Evolutionary conservation across 257 asterid species (phyloP).

Genomic region (Scutellaria galericulata): DNA sequence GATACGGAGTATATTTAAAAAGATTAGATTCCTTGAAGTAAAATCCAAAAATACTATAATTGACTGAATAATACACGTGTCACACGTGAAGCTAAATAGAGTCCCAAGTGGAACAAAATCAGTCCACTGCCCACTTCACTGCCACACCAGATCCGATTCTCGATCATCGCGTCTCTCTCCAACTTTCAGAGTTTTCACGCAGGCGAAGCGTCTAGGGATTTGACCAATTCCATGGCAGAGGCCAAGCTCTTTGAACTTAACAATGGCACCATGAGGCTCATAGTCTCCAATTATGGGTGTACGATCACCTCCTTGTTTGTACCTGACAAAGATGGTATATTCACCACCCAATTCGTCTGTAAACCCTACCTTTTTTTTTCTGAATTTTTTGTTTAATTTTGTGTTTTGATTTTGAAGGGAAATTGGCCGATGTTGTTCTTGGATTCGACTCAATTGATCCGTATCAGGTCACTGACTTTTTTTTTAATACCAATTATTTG

Average conservation of each 20-base stretch:
- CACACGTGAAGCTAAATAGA: not conserved
- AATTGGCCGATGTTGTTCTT: slow-evolving; percentile 90
- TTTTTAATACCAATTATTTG: slow-evolving; percentile 2
- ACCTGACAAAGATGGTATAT: slow-evolving; percentile 81
- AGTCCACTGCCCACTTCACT: slow-evolving; percentile 14
- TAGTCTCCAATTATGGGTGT: slow-evolving; percentile 83
- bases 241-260: slow-evolving; percentile 83
- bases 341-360: slow-evolving; percentile 11
- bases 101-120: not conserved
- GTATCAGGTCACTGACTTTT: slow-evolving; percentile 58
- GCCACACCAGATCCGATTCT: slow-evolving; percentile 12
- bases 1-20: no score
- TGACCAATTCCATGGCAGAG: slow-evolving; percentile 59
- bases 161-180: not conserved
- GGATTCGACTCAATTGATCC: slow-evolving; percentile 96
- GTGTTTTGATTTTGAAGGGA: slow-evolving; percentile 54
- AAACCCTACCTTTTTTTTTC: slow-evolving; percentile 7
- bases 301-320: slow-evolving; percentile 84
- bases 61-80: no score
- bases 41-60: no score
- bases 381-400: not conserved
- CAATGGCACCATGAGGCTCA: slow-evolving; percentile 78
- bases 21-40: no score
- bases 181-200: not conserved
- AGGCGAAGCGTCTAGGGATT: not conserved